Conservation (phyloP, 306 rosid species). For the Betula pendula region DNA sequence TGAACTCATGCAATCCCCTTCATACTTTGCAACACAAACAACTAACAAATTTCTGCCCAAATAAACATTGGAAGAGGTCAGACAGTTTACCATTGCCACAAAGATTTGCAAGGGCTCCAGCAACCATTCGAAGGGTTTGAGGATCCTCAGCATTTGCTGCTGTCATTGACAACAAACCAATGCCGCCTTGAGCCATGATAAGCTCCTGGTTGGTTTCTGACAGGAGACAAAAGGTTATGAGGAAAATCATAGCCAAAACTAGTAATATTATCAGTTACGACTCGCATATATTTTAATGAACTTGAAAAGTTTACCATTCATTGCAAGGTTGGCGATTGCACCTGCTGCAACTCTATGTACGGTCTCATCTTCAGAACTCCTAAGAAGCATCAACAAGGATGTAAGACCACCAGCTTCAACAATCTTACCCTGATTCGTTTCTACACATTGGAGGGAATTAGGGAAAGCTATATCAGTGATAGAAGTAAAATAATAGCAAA, state of each 20-base stretch:
- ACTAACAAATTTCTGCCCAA: constrained; percentile 14
- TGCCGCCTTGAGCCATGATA: constrained; percentile 96
- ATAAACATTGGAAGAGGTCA: constrained; percentile 25
- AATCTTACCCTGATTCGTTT: constrained; percentile 93
- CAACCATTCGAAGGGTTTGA: constrained; percentile 97
- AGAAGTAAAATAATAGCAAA: constrained; percentile 12
- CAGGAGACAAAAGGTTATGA: constrained; percentile 24
- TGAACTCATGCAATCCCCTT: not conserved
- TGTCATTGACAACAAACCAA: constrained; percentile 74
- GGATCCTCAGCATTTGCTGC: constrained; percentile 92
- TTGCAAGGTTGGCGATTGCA: constrained; percentile 96
- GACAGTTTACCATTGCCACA: constrained; percentile 84
- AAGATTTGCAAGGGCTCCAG: constrained; percentile 97
- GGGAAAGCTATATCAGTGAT: constrained; percentile 16
- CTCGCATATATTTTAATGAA: constrained; percentile 3
- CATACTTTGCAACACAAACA: constrained; percentile 3
- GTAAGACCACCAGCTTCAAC: constrained; percentile 96
- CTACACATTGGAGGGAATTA: constrained; percentile 42
- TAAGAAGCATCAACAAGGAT: constrained; percentile 82
- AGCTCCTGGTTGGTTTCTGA: constrained; percentile 99
- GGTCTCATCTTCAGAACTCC: constrained; percentile 83
- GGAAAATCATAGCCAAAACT: constrained; percentile 14
- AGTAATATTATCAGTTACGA: constrained; percentile 15
- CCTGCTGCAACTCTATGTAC: constrained; percentile 99
- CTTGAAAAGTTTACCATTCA: constrained; percentile 66